Percentiles rank a stretch among this genome's conserved stretches.
These are phyloP conservation scores for Panaeolus papilionaceus DNA, from an alignment of 768 basidiomycete genomes.

Conservation along the genomic window DNA sequence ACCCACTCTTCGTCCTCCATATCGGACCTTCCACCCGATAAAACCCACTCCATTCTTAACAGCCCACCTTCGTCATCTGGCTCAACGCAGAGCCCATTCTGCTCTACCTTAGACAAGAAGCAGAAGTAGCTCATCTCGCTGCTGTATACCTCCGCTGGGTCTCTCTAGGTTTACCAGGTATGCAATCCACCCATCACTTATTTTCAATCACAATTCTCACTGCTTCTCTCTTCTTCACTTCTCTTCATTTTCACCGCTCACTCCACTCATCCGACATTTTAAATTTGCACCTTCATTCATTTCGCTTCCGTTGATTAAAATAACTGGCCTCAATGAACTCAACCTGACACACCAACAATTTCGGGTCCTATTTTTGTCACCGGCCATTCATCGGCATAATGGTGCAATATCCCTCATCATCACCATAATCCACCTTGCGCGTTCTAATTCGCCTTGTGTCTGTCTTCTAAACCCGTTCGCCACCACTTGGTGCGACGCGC, in stretches of 20 bases:
- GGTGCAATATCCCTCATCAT: not conserved
- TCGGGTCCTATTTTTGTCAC: constrained; percentile 11
- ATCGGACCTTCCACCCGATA: constrained; percentile 33
- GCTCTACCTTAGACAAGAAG: constrained; percentile 78
- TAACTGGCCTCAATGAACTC: no score
- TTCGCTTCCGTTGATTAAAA: constrained; percentile 6
- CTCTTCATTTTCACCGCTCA: not conserved
- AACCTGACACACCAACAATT: not conserved
- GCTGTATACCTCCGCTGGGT: constrained; percentile 78
- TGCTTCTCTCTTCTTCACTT: constrained; percentile 17
- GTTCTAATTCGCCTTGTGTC: no score
- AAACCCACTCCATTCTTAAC: constrained; percentile 23
- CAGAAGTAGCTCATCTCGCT: constrained; percentile 82
- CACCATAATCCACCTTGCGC: constrained; percentile 3
- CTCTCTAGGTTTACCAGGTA: constrained; percentile 78
- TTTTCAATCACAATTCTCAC: not conserved
- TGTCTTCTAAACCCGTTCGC: not conserved
- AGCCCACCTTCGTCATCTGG: constrained; percentile 76
- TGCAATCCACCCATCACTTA: constrained; percentile 15
- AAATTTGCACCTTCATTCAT: not conserved
- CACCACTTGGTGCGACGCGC: not conserved
- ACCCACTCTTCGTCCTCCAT: not conserved
- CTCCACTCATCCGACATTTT: not conserved
- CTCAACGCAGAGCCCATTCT: constrained; percentile 83
- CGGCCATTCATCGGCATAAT: constrained; percentile 1